A percentile compares a stretch with the other conserved stretches of the same genome.
phyloP scores from a whole-genome alignment of 768 basidiomycete species.

The Suillus brevipes region DNA sequence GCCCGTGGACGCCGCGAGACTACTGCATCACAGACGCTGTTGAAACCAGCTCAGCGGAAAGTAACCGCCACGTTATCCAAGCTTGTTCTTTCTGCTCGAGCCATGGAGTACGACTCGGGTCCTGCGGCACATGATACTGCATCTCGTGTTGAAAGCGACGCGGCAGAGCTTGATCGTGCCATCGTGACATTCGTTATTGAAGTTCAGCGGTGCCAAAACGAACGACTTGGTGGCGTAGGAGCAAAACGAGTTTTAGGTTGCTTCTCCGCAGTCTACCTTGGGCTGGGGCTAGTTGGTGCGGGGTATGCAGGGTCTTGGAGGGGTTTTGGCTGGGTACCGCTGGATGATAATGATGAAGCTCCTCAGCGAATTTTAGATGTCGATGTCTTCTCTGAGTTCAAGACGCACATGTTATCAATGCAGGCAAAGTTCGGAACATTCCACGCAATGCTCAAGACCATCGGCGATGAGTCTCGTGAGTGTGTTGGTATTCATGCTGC shows the following conservation, averaged over 20 bases:
- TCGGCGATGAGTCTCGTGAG: constrained; percentile 27
- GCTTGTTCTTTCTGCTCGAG: constrained; percentile 87
- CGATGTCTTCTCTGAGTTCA: constrained; percentile 57
- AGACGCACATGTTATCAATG: constrained; percentile 44
- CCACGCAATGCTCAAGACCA: constrained; percentile 25
- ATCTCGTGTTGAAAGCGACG: constrained; percentile 72
- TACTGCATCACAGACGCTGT: constrained; percentile 51
- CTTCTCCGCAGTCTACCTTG: constrained; percentile 63
- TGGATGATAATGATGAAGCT: constrained; percentile 47
- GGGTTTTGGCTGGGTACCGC: constrained; percentile 78
- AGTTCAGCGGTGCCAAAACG: constrained; percentile 57
- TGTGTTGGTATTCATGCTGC: background rate
- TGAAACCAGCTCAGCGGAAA: constrained; percentile 81
- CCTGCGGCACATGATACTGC: constrained; percentile 61
- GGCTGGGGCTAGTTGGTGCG: constrained; percentile 77
- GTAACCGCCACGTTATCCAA: constrained; percentile 89
- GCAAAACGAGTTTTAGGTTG: constrained; percentile 61
- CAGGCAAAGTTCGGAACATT: constrained; percentile 49
- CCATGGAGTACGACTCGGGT: constrained; percentile 80
- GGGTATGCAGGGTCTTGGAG: constrained; percentile 78
- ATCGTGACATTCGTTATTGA: constrained; percentile 68
- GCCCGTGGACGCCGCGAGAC: constrained; percentile 45
- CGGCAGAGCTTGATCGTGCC: constrained; percentile 72
- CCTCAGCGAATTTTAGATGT: constrained; percentile 50
- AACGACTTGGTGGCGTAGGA: constrained; percentile 24